Evolutionary conservation across 2,329 filamentous ascomycete genomes (phyloP), one percentile per base, ranked within the genome.

Genomic region (Knoxdaviesia capensis): DNA sequence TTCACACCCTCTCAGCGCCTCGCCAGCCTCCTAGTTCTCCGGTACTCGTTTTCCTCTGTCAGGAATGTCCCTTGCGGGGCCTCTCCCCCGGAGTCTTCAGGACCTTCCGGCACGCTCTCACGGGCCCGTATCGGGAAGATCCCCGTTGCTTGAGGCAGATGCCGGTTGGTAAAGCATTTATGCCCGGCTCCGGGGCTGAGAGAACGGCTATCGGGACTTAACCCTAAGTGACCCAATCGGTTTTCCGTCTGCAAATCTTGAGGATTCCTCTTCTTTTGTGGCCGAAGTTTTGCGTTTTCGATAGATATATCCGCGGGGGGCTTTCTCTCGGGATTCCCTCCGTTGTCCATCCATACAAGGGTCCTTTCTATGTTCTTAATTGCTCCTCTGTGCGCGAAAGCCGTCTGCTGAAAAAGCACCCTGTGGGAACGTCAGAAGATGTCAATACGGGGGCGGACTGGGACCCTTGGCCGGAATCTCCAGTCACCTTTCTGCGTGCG

Each of bases 171-270:
- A 20, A 20, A 20, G 20, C 20, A 20, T 20, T 20, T 20, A 20
- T 20, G 20, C 20, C 20, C 20, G 20, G 20, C 20, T 20, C 20
- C 20, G 20, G 20, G 20, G 20, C 20, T 20, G 20, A 20, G 71
- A 69, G 72, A 78, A 74, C 66, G 66, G 65, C 61, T 65, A 62
- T 79, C 77, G 84, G 82, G 87, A 87, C 82, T 87, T 93, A 94
- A 93, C 87, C 87, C 87, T 94, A 94, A 81, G 71, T 65, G 65
- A 61, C 64, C 56, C 59, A 65, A 75, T 80, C 81, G 83, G 74
- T 71, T 58, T 36, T 20, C 20, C 20, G 20, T 2, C 20, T 20
- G 20, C 20, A 20, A 20, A 20, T 20, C 20, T 20, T 20, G 20
- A 20, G 20, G 20, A 2, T 20, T 20, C 20, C 20, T 20, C 20